phyloP scores from a whole-genome alignment of 2,329 filamentous ascomycete species.

The Colletotrichum melonis region DNA sequence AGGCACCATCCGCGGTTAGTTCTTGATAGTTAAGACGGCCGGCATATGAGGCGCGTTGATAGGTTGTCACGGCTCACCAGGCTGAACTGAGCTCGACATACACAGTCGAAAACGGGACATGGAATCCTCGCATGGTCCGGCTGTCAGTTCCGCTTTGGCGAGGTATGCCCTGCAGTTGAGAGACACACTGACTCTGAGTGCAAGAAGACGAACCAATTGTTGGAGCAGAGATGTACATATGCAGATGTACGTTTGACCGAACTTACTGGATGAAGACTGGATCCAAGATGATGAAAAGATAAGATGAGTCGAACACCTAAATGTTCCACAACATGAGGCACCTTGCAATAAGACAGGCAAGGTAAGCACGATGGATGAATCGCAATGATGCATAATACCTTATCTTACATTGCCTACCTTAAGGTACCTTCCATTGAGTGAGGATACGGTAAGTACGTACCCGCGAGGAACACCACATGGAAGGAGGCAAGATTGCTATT shows the following conservation, averaged over 20 bases:
- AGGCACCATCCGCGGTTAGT: not conserved
- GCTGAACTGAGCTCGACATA: not conserved
- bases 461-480: slow-evolving; percentile 16
- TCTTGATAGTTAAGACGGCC: not conserved
- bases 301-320: not conserved
- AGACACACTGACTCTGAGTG: not conserved
- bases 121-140: not conserved
- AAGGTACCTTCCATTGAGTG: not conserved
- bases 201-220: not conserved
- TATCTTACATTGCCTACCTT: not conserved
- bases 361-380: not conserved
- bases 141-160: not conserved
- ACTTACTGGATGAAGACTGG: not conserved
- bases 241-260: not conserved
- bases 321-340: not conserved
- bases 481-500: slow-evolving; percentile 15
- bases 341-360: not conserved
- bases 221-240: not conserved
- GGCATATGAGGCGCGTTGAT: not conserved
- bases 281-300: not conserved
- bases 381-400: not conserved
- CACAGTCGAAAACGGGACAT: not conserved
- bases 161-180: not conserved
- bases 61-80: not conserved
- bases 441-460: not conserved